Percentiles rank a stretch among this genome's conserved stretches.
Conservation (phyloP, 1,139 yeast species). For the Wickerhamomyces sp. region DNA sequence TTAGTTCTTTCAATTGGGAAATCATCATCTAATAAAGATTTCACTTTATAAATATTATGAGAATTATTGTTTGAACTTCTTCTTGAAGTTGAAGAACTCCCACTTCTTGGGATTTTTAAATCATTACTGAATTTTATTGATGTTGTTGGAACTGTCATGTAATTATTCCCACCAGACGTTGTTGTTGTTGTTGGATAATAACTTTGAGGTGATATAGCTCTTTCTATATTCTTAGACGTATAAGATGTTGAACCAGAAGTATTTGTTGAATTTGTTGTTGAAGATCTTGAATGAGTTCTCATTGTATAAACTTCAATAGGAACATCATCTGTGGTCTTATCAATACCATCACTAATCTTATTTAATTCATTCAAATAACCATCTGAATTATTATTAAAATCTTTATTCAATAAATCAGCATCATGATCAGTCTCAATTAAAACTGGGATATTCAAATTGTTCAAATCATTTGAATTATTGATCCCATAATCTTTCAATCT, state of each 20-base stretch:
- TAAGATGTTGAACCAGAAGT: constrained; percentile 4
- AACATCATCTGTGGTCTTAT: constrained; percentile 3
- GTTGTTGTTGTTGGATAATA: constrained; percentile 3
- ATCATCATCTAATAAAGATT: constrained; percentile 26
- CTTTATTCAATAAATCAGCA: background rate
- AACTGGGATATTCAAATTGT: background rate
- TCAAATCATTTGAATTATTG: background rate
- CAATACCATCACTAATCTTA: constrained; percentile 6
- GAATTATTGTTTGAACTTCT: constrained; percentile 10
- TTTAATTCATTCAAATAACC: background rate
- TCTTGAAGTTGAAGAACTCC: constrained; percentile 9
- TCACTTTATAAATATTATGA: constrained; percentile 29
- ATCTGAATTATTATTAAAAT: background rate
- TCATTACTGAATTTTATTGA: constrained; percentile 18
- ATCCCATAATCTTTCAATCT: background rate
- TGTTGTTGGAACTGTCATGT: constrained; percentile 7
- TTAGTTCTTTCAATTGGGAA: constrained; percentile 9
- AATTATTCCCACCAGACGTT: background rate
- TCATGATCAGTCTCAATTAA: background rate
- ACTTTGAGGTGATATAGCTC: constrained; percentile 10
- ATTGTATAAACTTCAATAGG: background rate
- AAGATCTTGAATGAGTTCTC: background rate
- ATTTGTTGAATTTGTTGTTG: background rate
- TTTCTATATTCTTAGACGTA: background rate
- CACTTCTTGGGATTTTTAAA: constrained; percentile 11